phyloP scores from a whole-genome alignment of 768 basidiomycete genomes.

The Scleroderma bovista region DNA sequence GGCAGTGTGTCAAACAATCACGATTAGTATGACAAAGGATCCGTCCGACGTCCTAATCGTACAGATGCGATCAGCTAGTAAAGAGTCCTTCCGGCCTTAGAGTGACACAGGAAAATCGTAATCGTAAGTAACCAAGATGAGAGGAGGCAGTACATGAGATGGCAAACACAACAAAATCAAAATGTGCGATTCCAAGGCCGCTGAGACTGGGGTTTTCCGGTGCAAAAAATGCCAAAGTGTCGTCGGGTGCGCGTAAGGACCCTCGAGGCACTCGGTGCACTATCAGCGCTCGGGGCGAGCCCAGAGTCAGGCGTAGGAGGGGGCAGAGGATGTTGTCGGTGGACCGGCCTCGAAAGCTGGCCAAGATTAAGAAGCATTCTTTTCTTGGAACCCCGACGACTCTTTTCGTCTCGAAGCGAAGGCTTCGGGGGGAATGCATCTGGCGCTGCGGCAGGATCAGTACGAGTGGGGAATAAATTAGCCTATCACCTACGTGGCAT shows the following conservation, averaged over 20 bases:
- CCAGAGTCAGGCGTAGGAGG: slow-evolving; percentile 8
- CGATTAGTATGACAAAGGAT: too few species aligned
- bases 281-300: slow-evolving; percentile 5
- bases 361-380: slow-evolving; percentile 6
- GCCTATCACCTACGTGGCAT: slow-evolving; percentile 36
- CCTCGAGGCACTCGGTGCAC: slow-evolving; percentile 6
- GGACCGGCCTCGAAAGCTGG: slow-evolving; percentile 22
- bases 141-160: neutral
- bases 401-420: slow-evolving; percentile 7
- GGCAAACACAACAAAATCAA: neutral
- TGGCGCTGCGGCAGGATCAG: slow-evolving; percentile 30
- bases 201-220: slow-evolving; percentile 19
- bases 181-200: slow-evolving; percentile 2
- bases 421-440: slow-evolving; percentile 28
- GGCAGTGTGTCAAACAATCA: neutral
- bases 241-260: slow-evolving; percentile 13
- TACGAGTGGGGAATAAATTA: neutral
- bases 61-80: neutral
- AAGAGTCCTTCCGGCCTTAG: neutral
- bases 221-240: slow-evolving; percentile 36
- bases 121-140: slow-evolving; percentile 2
- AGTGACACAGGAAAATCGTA: slow-evolving; percentile 5
- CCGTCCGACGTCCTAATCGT: neutral
- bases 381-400: slow-evolving; percentile 1
- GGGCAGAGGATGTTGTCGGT: slow-evolving; percentile 18